These are phyloP conservation scores for Neurospora sp. DNA, from an alignment of 495 filamentous ascomycete genomes.

Conservation along the genomic window DNA sequence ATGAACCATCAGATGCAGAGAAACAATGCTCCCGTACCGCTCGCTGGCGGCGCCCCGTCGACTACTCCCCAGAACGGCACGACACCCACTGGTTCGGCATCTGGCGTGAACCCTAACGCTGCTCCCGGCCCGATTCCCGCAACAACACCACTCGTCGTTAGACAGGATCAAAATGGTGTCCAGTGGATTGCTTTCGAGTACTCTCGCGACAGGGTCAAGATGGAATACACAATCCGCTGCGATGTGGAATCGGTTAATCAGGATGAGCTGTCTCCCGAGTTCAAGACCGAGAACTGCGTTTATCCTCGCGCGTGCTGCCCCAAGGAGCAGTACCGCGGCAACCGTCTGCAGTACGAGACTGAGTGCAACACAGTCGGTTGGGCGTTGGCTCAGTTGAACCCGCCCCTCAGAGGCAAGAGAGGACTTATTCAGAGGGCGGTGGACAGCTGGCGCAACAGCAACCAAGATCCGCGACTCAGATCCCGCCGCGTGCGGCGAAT, in stretches of 20 bases:
- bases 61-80: conserved; percentile 37
- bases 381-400: conserved; percentile 89
- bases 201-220: conserved; percentile 93
- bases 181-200: conserved; percentile 99
- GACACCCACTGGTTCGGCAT: conserved; percentile 34
- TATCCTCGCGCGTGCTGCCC: conserved; percentile 90
- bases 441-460: conserved; percentile 98
- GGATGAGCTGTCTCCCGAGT: conserved; percentile 71
- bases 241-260: conserved; percentile 95
- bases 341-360: conserved; percentile 90
- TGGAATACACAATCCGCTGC: conserved; percentile 98
- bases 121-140: conserved; percentile 98
- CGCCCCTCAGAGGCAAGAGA: conserved; percentile 80
- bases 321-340: conserved; percentile 93
- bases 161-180: conserved; percentile 92
- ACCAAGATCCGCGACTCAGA: conserved; percentile 83
- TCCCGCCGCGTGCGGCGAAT: conserved; percentile 85
- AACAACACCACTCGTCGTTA: conserved; percentile 86
- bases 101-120: conserved; percentile 70
- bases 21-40: conserved; percentile 43
- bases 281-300: conserved; percentile 97
- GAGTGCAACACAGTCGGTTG: conserved; percentile 98
- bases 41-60: conserved; percentile 28
- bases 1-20: conserved; percentile 46
- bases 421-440: conserved; percentile 94